Base-by-base conservation (phyloP, 495 filamentous ascomycete genomes). In the Astrothelium subdiscretum region DNA sequence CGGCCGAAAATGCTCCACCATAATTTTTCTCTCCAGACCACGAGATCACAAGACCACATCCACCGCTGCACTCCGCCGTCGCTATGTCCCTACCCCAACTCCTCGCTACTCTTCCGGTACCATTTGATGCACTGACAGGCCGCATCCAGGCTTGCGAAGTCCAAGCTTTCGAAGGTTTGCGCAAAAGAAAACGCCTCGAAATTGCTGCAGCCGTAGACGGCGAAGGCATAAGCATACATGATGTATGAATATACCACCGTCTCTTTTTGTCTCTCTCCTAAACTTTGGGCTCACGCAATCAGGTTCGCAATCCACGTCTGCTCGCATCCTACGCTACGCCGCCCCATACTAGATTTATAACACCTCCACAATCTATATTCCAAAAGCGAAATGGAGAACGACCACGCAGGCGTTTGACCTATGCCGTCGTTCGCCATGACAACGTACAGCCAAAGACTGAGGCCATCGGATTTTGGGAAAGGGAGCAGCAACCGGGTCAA, bases 161-260 rank as follows among this genome's bases (percentile, higher is more conserved):
- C 32, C 85, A 82, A 69, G 84, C 87, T 69, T 71, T 88, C 58
- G 80, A 83, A 42, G 86, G 85, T 20, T 81, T 80, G 32, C 89
- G 82, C 76, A 96, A 92, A 77, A 82, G 88, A 69, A 97, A 96
- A 76, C 81, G 94, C 66, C 79, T 82, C 67, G 95, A 99, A 74
- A 74, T 97, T 60, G 88, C 82, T 13, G 84, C 94, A 10, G 89
- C 88, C 10, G 84, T 96, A 68, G 91, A 99, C 75, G 91, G 91
- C 61, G 91, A 96, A 70, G 87, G 89, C 15, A 80, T 97, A 15
- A 94, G 91, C 71, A 84, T 99, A 57, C 97, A 97, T 76, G 87
- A 96, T 80, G 92, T 98, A 75, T 22, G 69, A 64, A 80, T 43
- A 2, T 31, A 1, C 24, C 20, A 59, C 42, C 29, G 54, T 20